A percentile compares a stretch with the other conserved stretches of the same genome.
Conservation (phyloP, 2,329 filamentous ascomycete species). For the Camptophora hylomeconis region DNA sequence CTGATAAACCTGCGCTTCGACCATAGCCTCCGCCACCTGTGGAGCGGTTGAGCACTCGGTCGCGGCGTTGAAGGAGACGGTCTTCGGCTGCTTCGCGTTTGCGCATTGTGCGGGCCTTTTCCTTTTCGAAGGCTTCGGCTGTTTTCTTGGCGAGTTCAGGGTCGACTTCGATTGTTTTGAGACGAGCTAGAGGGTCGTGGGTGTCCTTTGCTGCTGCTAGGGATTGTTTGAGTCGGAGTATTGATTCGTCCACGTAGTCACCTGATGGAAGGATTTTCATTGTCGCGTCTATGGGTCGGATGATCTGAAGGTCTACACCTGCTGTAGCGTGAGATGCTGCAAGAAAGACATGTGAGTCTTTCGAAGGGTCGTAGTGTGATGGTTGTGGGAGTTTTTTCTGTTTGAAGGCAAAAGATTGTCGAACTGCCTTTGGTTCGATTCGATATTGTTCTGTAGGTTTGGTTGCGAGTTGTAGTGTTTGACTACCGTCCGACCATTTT, state of each 20-base stretch:
- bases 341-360: conserved; percentile 53
- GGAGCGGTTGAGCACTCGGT: conserved; percentile 33
- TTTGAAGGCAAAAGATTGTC: conserved; percentile 35
- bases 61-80: conserved; percentile 40
- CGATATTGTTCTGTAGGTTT: conserved; percentile 48
- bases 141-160: conserved; percentile 47
- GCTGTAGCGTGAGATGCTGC: conserved; percentile 43
- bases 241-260: conserved; percentile 44
- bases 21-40: conserved; percentile 33
- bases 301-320: conserved; percentile 45
- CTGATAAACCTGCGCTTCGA: conserved; percentile 37
- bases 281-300: conserved; percentile 49
- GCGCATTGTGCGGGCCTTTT: conserved; percentile 41
- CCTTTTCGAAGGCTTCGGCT: conserved; percentile 47
- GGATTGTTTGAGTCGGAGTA: conserved; percentile 48
- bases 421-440: conserved; percentile 43
- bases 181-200: conserved; percentile 26
- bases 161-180: conserved; percentile 39
- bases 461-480: conserved; percentile 53
- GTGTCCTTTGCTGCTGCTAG: conserved; percentile 45
- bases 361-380: conserved; percentile 37
- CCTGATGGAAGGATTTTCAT: conserved; percentile 44
- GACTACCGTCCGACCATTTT: conserved; percentile 54
- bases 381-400: conserved; percentile 18
- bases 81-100: conserved; percentile 43